Evolutionary conservation across 176 grass and related monocot species (phyloP), one percentile per base, ranked within the genome.

Genomic region (Secale cereale): DNA sequence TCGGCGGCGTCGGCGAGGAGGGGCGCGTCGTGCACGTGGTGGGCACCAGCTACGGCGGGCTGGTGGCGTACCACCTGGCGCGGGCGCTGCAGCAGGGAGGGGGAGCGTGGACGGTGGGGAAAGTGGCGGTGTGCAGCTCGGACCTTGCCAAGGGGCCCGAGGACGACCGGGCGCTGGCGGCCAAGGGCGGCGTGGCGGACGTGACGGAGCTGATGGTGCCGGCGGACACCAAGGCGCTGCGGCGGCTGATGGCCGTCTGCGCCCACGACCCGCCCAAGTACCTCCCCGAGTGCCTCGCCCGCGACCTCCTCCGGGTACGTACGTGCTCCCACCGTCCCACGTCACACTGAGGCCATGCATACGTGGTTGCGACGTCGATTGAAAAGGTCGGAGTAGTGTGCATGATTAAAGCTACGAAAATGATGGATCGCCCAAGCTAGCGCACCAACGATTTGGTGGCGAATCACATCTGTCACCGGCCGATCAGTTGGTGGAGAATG

Each of bases 31-130:
- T 90, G 78, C 89, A 91, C 64, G 67, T 98, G 35, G 91, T 80
- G 15, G 95, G 95, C 30, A 98, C 93, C 56, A 98, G 95, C 89
- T 98, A 95, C 85, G 95, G 93, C 54, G 95, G 95, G 17, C 92
- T 98, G 61, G 93, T 98, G 74, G 89, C 89, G 74, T 93, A 95
- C 85, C 87, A 98, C 83, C 80, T 98, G 56, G 93, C 93, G 15
- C 82, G 91, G 5, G 52, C 48, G 67, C 89, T 98, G 82, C 41
- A 29, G 59, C 30, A 50, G 26, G 10, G 6, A 4, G 8, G 10
- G 2, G 50, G 20, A 8, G 27, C 6, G 88, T 59, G 16, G 60
- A 16, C 22, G 33, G 75, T 83, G 23, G 86, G 78, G 61, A 86
- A 86, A 73, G 89, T 98, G 85, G 91, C 89, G 50, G 74, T 95